Evolutionary conservation across 768 basidiomycete species (phyloP).

Genomic region (Mrakia hoshinonis): DNA sequence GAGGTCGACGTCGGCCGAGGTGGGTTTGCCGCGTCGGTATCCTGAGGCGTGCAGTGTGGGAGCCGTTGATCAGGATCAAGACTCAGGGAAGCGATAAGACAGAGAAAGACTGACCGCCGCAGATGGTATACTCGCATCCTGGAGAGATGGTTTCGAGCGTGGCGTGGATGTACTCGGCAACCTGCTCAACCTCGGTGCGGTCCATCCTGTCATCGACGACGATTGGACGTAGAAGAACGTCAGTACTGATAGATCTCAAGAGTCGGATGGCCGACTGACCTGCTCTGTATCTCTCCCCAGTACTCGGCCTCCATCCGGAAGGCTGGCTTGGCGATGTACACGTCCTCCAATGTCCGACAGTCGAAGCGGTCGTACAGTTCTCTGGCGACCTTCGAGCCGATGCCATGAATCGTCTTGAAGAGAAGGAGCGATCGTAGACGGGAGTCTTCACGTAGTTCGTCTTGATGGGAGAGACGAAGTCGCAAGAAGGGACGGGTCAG

Average conservation of each 20-base stretch:
- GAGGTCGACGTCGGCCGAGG: constrained; percentile 82
- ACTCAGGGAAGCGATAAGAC: background rate
- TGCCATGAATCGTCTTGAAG: constrained; percentile 61
- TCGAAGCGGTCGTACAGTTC: constrained; percentile 54
- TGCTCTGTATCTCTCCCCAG: constrained; percentile 49
- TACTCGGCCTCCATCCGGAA: constrained; percentile 51
- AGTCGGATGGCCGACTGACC: constrained; percentile 38
- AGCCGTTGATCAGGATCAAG: background rate
- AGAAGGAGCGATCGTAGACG: constrained; percentile 53
- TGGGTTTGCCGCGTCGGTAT: constrained; percentile 71
- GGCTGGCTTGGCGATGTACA: constrained; percentile 44
- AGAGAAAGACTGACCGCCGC: constrained; percentile 52
- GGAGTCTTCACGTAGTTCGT: constrained; percentile 46
- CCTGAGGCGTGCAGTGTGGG: too few relatives aligned
- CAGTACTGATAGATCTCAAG: background rate
- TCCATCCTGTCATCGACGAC: constrained; percentile 58
- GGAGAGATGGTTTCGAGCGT: constrained; percentile 56
- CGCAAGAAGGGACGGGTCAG: background rate
- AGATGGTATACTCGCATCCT: constrained; percentile 66
- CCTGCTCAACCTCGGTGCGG: constrained; percentile 67
- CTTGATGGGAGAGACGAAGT: constrained; percentile 40
- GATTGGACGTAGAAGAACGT: constrained; percentile 4
- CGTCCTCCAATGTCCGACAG: constrained; percentile 58
- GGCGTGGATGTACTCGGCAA: constrained; percentile 57
- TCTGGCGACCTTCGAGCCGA: constrained; percentile 63